Base-by-base conservation (phyloP, 768 basidiomycete genomes). In the Russula sp. region DNA sequence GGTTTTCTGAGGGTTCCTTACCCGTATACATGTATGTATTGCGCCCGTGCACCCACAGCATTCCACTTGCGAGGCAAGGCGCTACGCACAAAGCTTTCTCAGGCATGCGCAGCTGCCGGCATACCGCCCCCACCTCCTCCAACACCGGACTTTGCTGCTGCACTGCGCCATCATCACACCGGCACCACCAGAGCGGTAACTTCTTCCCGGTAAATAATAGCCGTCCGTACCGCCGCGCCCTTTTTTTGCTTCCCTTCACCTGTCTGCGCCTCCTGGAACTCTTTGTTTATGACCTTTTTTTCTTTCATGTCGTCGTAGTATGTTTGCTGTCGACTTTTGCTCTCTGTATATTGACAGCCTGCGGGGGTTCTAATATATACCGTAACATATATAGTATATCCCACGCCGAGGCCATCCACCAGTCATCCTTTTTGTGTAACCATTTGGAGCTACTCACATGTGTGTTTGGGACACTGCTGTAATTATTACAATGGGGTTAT, bases 31-130 rank as follows among this genome's bases (percentile, higher is more conserved):
- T 40, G 9, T 24, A 53, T 44, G 7, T 44, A 11, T 53, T 30
- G 18, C 22, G 52, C 48, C 6, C 44, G 44, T 22, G n/a, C 10
- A 24, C 46, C n/a, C 46, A 48, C 55, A 73, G 73, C 24, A 32
- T 72, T 73, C 56, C 67, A 67, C 49, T 28, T 46, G 20, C 69
- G 67, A 26, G 65, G 71, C 36, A 64, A 70, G 51, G 67, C 67
- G 50, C 65, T 74, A 44, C 73, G 73, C 46, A 44, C 38, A n/a
- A 57, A 66, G 38, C 67, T 74, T 28, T 61, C 64, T n/a, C 66
- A 67, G 18, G 73, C 73, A 1, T 74, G 73, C 53, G 32, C 46
- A 22, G 55, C 64, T 34, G 69, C 71, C 24, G 66, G 69, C n/a
- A 65, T 70, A 4, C 69, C 62, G 10, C 65, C 67, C 2, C 73